Evolutionary conservation across 306 rosid genomes (phyloP).

Genomic region (Abrus pulchellus): DNA sequence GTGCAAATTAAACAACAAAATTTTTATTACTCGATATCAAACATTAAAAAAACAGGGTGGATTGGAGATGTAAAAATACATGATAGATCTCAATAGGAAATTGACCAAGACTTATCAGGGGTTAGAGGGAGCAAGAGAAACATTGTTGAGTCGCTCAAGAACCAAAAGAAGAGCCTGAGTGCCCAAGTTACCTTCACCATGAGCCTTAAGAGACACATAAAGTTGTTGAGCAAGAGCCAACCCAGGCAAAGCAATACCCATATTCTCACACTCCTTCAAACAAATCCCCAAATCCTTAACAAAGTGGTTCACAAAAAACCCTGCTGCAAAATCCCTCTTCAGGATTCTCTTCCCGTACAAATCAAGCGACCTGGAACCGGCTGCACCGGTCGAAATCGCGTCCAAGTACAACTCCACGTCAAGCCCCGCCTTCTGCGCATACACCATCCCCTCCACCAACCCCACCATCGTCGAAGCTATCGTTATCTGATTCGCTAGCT

Average conservation of each 20-base stretch:
- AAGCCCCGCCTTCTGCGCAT: slow-evolving; percentile 83
- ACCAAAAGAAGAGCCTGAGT: slow-evolving; percentile 77
- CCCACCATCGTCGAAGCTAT: slow-evolving; percentile 90
- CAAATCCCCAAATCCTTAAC: slow-evolving; percentile 95
- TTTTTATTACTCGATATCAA: no score
- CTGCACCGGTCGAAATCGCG: slow-evolving; percentile 82
- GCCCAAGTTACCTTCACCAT: slow-evolving; percentile 85
- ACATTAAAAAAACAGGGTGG: no score
- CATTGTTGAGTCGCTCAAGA: slow-evolving; percentile 84
- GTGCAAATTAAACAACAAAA: no score
- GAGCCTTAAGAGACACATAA: slow-evolving; percentile 78
- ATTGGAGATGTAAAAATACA: no score
- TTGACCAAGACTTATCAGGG: neutral
- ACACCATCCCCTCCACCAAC: slow-evolving; percentile 85
- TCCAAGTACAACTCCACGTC: slow-evolving; percentile 70
- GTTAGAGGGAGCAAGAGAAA: slow-evolving; percentile 53
- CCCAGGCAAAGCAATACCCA: slow-evolving; percentile 88
- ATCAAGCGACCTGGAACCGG: slow-evolving; percentile 78
- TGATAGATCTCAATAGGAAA: no score
- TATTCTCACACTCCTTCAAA: slow-evolving; percentile 82
- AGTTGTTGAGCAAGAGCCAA: slow-evolving; percentile 95
- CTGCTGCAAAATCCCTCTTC: slow-evolving; percentile 82
- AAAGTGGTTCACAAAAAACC: slow-evolving; percentile 83
- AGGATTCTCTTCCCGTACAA: slow-evolving; percentile 69
- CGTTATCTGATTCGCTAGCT: slow-evolving; percentile 83